Evolutionary conservation across 2,329 filamentous ascomycete species (phyloP), one percentile per base, ranked within the genome.

Genomic region (Stachybotrys echinatus): DNA sequence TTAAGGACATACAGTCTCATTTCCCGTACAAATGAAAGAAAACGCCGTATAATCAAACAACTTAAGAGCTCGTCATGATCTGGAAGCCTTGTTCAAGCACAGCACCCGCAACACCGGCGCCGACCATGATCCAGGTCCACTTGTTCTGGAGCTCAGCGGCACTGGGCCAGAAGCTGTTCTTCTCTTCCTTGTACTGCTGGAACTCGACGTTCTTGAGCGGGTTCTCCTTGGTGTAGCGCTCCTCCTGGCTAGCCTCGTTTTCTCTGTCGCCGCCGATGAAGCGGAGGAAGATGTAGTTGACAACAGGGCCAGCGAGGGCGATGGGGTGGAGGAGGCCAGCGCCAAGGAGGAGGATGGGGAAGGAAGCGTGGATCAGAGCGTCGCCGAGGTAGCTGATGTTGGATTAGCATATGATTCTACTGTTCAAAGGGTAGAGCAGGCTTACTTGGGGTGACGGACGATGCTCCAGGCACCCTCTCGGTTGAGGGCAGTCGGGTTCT

Each of bases 281-380:
- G 20, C 47, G 47, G 21, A 48, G 47, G 47, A 42, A 48, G 39
- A 48, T 14, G 39, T 48, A 48, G 47, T 48, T 48, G 38, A 37
- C 38, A 14, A 43, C 8, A 19, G 47, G 47, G 10, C 47, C 39
- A 21, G 23, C 23, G 14, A 48, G 38, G 14, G 23, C 47, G 22
- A 48, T 23, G n/a, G 47, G 47, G 47, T 48, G 47, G n/a, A 48
- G 20, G 17, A 48, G 37, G 17, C 39, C 39, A 17, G 47, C 38
- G 20, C 47, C 39, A 27, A 42, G 39, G 12, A 48, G 38, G 17
- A 48, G 39, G 19, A 48, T 31, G 2, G 47, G 47, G 39, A 48
- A 48, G 17, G 47, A 42, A 31, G 47, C 47, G 20, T 48, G 47
- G 20, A 48, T 43, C 12, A 48, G 47, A 18, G 39, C 47, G 14